phyloP scores from a whole-genome alignment of 2,329 filamentous ascomycete species.

The Talaromyces rugulosus region DNA sequence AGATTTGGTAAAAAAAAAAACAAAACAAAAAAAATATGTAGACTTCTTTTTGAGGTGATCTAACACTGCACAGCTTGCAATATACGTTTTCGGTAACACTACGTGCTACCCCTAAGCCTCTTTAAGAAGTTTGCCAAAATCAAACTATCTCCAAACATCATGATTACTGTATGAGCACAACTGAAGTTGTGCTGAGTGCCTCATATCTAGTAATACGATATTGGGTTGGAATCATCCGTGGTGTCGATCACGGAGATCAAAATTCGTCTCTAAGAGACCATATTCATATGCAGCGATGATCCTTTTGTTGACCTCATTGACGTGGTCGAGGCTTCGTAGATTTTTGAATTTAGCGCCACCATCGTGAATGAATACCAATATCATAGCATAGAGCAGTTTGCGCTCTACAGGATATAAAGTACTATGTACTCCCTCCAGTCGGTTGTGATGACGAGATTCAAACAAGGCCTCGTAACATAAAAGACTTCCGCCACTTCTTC shows the following conservation, averaged over 20 bases:
- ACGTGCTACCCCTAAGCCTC: neutral
- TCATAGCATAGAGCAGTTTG: neutral
- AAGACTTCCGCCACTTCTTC: neutral
- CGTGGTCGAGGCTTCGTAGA: neutral
- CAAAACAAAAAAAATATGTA: too few relatives aligned
- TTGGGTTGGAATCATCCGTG: neutral
- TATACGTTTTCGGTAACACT: neutral
- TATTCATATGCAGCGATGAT: neutral
- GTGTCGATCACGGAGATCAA: neutral
- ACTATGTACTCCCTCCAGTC: neutral
- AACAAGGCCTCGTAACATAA: neutral
- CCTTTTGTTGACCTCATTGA: neutral
- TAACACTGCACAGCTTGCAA: too few relatives aligned
- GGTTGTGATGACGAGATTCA: neutral
- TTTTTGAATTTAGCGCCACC: neutral
- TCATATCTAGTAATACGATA: neutral
- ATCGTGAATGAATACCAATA: neutral
- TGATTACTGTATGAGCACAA: too few relatives aligned
- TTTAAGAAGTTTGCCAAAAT: neutral
- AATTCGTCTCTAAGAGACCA: neutral
- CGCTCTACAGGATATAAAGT: neutral
- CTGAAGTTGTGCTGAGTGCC: neutral
- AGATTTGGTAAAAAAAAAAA: neutral
- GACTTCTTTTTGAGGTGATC: too few relatives aligned
- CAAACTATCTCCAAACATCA: neutral